Evolutionary conservation across 1,284 basidiomycete species (phyloP), one percentile per base, ranked within the genome.

Genomic region (Malassezia brasiliensis): DNA sequence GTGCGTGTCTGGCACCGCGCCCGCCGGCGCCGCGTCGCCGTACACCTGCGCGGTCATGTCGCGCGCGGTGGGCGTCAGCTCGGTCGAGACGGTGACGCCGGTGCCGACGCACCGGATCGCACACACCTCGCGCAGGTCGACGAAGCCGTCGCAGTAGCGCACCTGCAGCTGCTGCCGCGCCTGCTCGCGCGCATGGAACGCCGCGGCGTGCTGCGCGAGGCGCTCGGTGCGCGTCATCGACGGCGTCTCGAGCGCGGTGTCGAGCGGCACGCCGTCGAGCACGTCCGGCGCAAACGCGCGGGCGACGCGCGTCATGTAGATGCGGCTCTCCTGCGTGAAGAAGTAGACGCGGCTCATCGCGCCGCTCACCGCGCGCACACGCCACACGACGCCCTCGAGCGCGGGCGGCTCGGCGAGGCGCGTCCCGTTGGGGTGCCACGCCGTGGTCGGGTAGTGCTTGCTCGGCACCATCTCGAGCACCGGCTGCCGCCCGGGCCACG

Each of bases 331-430:
- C 66, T 90, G 86, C 7, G 82, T 83, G 30, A 80, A 77, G 17
- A 90, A 77, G 75, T 90, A 90, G 7, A 85, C 68, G 8, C 79
- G 77, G 47, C 83, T 82, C 56, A 80, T 82, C 30, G 76, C 72
- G 60, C 83, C 82, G 32, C 81, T 79, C 52, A 82, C 82, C 0
- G 82, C 79, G 58, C 80, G 81, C 67, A 88, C 80, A 49, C 85
- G 83, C 64, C 72, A 70, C 34, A 88, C 75, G 74, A 85, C 90
- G 1, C 88, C 88, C 75, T 90, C 88, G 42, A 90, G 77, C 1
- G 82, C 80, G 0, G 83, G 81, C 1, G 88, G 88, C 68, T 90
- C 86, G 17, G 79, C 74, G 12, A 87, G 66, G 39, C 76, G 77
- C 15, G 76, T 79, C 44, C 83, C 83, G 58, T 81, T 79, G 55